Base-by-base conservation (phyloP, 2,329 filamentous ascomycete genomes). In the Ilyonectria destructans region DNA sequence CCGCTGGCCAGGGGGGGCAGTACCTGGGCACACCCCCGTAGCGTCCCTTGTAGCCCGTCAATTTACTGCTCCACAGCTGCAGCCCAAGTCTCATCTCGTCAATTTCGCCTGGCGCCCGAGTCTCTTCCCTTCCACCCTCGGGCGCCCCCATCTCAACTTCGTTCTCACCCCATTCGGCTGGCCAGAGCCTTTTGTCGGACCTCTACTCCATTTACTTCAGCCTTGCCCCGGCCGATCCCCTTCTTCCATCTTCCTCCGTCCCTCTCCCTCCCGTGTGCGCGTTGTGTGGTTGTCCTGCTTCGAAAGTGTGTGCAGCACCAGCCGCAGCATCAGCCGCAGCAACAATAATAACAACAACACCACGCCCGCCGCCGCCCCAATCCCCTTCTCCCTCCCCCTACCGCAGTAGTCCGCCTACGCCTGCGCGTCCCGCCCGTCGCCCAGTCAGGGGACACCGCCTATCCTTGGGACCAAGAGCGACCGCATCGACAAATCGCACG, bases 401-500 rank as follows among this genome's bases (percentile, higher is more conserved):
- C 74, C 71, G 65, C 71, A 72, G 73, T 72, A 75, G 63, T 64
- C 64, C 59, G 58, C 37, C 67, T 59, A 49, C 69, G 61, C 64
- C 67, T 69, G 65, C 73, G 67, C 56, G 69, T 74, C 71, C 68
- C 71, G 67, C 74, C 69, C 67, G 52, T 57, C 62, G 67, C 40
- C 72, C 70, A 69, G 71, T 72, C 70, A 71, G 76, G 71, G 70
- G 70, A 67, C 67, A 69, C 69, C 70, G 58, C 61, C 33, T 57
- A 48, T 61, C n/a, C 73, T 71, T 66, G 71, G 58, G 70, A 68
- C 68, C 69, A 68, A 66, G 67, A 70, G 69, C 72, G 70, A 72
- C 70, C 74, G 68, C 77, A 79, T 77, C 78, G 79, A 79, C 76
- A 76, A 79, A 78, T 78, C 72, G 74, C 79, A 78, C 66, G 70